phyloP scores from a whole-genome alignment of 768 basidiomycete species.

The Amanita subjunquillea region DNA sequence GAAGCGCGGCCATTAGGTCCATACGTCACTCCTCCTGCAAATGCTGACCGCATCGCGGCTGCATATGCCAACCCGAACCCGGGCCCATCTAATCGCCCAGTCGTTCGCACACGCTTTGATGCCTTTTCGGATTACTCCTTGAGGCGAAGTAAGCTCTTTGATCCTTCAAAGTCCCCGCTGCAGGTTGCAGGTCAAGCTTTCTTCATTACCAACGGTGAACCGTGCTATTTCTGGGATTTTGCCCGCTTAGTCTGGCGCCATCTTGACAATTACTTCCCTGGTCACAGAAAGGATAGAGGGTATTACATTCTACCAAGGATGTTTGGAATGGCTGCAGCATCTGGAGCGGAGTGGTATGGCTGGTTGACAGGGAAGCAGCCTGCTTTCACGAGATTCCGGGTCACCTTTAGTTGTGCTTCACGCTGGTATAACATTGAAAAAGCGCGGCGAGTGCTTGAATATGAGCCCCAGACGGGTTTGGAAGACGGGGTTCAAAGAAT shows the following conservation, averaged over 20 bases:
- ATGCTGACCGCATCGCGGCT: constrained; percentile 45
- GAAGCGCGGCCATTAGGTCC: constrained; percentile 79
- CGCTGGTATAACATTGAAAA: constrained; percentile 95
- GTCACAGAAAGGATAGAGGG: constrained; percentile 29
- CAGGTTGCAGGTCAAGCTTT: constrained; percentile 89
- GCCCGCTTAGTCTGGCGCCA: constrained; percentile 69
- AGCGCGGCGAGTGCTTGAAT: constrained; percentile 82
- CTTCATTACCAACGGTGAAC: constrained; percentile 97
- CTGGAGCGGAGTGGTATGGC: constrained; percentile 61
- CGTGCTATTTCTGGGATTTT: constrained; percentile 95
- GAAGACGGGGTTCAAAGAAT: constrained; percentile 79
- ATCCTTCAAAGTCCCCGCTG: constrained; percentile 42
- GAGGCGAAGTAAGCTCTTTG: constrained; percentile 34
- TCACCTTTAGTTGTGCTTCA: constrained; percentile 67
- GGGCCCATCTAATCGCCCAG: constrained; percentile 36
- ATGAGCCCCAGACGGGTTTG: constrained; percentile 83
- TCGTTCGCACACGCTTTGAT: constrained; percentile 76
- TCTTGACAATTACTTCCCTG: constrained; percentile 51
- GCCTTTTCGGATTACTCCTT: constrained; percentile 55
- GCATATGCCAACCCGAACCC: constrained; percentile 40
- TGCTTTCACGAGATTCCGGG: constrained; percentile 78
- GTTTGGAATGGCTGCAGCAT: constrained; percentile 65
- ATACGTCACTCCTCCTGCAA: constrained; percentile 48
- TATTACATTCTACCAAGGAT: constrained; percentile 43
- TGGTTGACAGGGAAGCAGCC: constrained; percentile 72